phyloP scores from a whole-genome alignment of 257 asterid species.

The Nemophila menziesii region DNA sequence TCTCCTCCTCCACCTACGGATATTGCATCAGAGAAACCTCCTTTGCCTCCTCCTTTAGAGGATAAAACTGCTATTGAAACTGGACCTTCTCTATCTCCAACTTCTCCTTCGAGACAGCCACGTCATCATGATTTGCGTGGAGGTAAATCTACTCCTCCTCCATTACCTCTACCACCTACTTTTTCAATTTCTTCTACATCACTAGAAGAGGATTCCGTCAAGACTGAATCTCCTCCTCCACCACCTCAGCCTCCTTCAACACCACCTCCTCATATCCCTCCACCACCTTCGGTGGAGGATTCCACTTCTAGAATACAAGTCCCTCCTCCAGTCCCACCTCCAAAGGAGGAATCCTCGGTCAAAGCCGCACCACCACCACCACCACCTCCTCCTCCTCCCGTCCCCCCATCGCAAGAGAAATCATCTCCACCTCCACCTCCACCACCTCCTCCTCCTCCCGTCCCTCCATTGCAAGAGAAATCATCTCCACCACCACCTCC shows the following conservation, averaged over 20 bases:
- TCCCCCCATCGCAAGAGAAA: slow-evolving; percentile 7
- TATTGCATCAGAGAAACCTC: slow-evolving; percentile 16
- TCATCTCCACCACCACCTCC: slow-evolving; percentile 1
- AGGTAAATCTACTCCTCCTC: slow-evolving; percentile 11
- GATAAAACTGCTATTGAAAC: slow-evolving; percentile 21
- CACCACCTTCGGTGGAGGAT: slow-evolving; percentile 4
- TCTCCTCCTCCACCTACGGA: slow-evolving; percentile 15
- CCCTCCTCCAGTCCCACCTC: slow-evolving; percentile 12
- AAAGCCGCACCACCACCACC: slow-evolving; percentile 13
- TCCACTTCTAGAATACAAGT: slow-evolving; percentile 8
- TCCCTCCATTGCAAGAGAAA: slow-evolving; percentile 7
- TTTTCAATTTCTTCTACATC: slow-evolving; percentile 7
- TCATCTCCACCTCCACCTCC: not conserved
- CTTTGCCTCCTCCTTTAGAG: slow-evolving; percentile 24
- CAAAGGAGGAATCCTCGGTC: slow-evolving; percentile 6
- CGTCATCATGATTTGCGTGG: slow-evolving; percentile 1
- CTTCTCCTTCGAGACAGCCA: slow-evolving; percentile 7
- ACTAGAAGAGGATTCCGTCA: not conserved
- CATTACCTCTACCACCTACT: slow-evolving; percentile 18
- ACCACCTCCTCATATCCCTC: slow-evolving; percentile 4
- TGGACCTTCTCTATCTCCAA: slow-evolving; percentile 3
- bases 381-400: slow-evolving; percentile 15
- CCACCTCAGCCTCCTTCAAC: slow-evolving; percentile 7
- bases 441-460: slow-evolving; percentile 12
- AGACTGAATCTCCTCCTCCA: slow-evolving; percentile 7